phyloP scores from a whole-genome alignment of 495 filamentous ascomycete species.

The Schizothecium vesticola region DNA sequence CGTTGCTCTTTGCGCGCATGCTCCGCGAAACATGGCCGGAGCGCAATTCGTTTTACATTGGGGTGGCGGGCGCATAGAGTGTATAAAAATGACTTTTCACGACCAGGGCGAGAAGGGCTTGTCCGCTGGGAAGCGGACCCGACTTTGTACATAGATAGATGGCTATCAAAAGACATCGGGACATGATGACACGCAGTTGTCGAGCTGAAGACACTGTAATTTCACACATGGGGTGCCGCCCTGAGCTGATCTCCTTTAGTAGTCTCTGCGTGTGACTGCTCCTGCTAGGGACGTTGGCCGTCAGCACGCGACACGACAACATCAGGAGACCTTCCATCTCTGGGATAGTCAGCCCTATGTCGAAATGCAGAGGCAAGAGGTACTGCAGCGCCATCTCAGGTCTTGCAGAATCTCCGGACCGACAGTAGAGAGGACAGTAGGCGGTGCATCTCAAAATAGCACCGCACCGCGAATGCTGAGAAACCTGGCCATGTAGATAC shows the following conservation, averaged over 20 bases:
- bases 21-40: slow-evolving; percentile 8
- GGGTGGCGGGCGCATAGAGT: slow-evolving; percentile 3
- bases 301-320: background rate
- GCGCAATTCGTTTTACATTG: slow-evolving; percentile 6
- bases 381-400: background rate
- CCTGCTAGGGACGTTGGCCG: background rate
- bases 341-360: background rate
- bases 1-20: slow-evolving; percentile 18
- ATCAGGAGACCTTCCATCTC: background rate
- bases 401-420: background rate
- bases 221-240: background rate
- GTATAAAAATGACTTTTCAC: slow-evolving; percentile 3
- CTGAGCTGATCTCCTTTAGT: too few species aligned
- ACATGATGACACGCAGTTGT: background rate
- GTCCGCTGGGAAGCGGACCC: background rate
- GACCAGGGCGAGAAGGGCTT: background rate
- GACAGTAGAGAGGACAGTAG: too few species aligned
- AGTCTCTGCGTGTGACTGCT: background rate
- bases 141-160: background rate
- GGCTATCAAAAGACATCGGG: background rate
- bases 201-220: background rate
- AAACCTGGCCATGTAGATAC: background rate
- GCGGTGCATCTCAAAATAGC: background rate
- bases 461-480: background rate
- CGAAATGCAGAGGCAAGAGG: background rate